Evolutionary conservation across 73 alveolate species (phyloP).

Genomic region (Durusdinium trenchii): DNA sequence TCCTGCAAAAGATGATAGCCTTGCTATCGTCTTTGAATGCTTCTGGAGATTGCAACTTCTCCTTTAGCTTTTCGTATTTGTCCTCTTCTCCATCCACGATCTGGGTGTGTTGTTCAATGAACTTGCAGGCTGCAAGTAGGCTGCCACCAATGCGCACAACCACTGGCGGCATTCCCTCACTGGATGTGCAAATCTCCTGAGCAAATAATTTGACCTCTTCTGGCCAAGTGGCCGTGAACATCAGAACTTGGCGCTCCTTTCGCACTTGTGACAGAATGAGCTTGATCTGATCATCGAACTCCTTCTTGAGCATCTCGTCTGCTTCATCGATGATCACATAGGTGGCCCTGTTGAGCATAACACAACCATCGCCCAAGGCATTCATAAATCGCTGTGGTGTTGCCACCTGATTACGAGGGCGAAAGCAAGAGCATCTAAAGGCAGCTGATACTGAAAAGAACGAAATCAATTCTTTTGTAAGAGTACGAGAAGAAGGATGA

Average conservation of each 20-base stretch:
- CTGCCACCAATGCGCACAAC: constrained; percentile 29
- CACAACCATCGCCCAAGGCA: constrained; percentile 36
- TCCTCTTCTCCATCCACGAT: constrained; percentile 34
- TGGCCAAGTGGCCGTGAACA: constrained; percentile 71
- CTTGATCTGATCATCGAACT: constrained; percentile 11
- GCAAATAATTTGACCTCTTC: no score
- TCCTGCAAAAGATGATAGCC: constrained; percentile 67
- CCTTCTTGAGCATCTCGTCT: constrained; percentile 49
- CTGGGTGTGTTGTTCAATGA: background rate
- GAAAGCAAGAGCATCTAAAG: no score
- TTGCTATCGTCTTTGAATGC: constrained; percentile 6
- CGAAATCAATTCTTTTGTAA: no score
- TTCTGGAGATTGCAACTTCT: background rate
- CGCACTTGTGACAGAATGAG: constrained; percentile 56
- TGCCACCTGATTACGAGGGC: no score
- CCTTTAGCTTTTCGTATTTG: constrained; percentile 13
- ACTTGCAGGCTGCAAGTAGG: constrained; percentile 29
- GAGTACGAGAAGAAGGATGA: no score
- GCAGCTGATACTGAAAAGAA: no score
- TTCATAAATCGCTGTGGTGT: background rate
- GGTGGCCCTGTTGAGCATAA: constrained; percentile 12
- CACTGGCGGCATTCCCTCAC: constrained; percentile 42
- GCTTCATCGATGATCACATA: constrained; percentile 54
- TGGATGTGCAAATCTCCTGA: constrained; percentile 37
- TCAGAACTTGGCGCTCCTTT: constrained; percentile 58